Base-by-base conservation (phyloP, 2,329 filamentous ascomycete genomes). In the Fusarium sp. region DNA sequence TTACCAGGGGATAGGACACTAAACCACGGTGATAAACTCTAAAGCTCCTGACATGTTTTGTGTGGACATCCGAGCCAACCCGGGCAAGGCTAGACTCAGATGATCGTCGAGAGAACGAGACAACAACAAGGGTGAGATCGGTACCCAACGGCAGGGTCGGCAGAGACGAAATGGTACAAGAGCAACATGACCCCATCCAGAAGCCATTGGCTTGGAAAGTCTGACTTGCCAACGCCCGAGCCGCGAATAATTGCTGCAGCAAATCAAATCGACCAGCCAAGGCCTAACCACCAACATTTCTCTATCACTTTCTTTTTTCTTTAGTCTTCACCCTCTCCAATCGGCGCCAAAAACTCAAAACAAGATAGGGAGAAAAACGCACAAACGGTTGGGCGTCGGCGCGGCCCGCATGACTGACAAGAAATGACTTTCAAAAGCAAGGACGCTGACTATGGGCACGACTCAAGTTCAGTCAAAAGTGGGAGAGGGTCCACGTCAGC, bases 371-470 rank as follows among this genome's bases (percentile, higher is more conserved):
- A 28, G 26, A 49, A 19, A 19, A 32, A 53, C 52, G 19, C 48
- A 55, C 54, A 32, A 13, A 31, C 34, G 35, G 50, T 53, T 65
- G 25, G 56, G 48, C 45, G 52, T 54, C 63, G 63, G 63, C 57
- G 53, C 63, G 63, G 63, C 45, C 63, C 63, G 63, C 45, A 39
- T 43, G 48, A n/a, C 39, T 43, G 48, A n/a, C 39, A 47, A 50
- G 49, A 53, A 22, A 65, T 65, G 63, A 31, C 61, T 55, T 22
- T 19, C 19, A 19, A 19, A 19, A 19, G 3, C 19, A 19, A 60
- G 39, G 45, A 48, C 34, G n/a, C 50, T 24, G 49, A 64, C 46
- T 60, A 52, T 51, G 52, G 31, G 29, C 41, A 8, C 24, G 53
- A 57, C 57, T 58, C 54, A 28, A 49, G 42, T 19, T 52, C 61